phyloP scores from a whole-genome alignment of 2,329 filamentous ascomycete genomes.

The Ceratocystiopsis brevicomis region DNA sequence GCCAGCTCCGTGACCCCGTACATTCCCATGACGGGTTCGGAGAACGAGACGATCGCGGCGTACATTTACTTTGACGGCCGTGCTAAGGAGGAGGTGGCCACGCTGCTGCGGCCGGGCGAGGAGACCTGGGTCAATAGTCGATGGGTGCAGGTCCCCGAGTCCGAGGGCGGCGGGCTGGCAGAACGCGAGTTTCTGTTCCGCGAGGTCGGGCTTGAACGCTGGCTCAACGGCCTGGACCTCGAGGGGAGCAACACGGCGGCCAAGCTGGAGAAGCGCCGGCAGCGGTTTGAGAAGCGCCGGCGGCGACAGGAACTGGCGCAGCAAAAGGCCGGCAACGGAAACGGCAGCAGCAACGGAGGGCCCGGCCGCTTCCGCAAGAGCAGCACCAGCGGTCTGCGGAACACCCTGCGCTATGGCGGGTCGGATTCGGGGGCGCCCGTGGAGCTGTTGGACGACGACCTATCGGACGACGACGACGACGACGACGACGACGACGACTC shows the following conservation, averaged over 20 bases:
- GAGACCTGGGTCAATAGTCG: constrained; percentile 98
- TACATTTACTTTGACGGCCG: constrained; percentile 98
- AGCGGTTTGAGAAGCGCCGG: constrained; percentile 55
- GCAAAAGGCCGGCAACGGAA: constrained; percentile 6
- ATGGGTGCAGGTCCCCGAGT: constrained; percentile 86
- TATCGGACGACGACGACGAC: constrained; percentile 35
- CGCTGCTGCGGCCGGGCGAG: constrained; percentile 73
- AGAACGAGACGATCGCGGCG: constrained; percentile 87
- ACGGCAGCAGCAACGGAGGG: constrained; percentile 16
- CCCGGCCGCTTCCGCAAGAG: constrained; percentile 16
- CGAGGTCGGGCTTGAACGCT: constrained; percentile 86
- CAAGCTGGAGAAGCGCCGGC: constrained; percentile 71
- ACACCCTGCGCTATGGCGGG: constrained; percentile 62
- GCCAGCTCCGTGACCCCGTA: constrained; percentile 57
- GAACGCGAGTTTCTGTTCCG: constrained; percentile 95
- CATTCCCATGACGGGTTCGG: constrained; percentile 75
- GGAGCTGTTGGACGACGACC: constrained; percentile 37
- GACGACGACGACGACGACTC: constrained; percentile 49
- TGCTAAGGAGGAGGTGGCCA: constrained; percentile 91
- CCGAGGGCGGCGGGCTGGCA: constrained; percentile 81
- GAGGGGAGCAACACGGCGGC: constrained; percentile 80
- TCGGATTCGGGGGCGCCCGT: constrained; percentile 54
- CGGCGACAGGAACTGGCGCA: constrained; percentile 33
- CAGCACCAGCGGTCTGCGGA: constrained; percentile 22
- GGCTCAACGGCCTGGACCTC: constrained; percentile 92